phyloP scores from a whole-genome alignment of 2,329 filamentous ascomycete species.

The Calonectria pseudoturangicola region DNA sequence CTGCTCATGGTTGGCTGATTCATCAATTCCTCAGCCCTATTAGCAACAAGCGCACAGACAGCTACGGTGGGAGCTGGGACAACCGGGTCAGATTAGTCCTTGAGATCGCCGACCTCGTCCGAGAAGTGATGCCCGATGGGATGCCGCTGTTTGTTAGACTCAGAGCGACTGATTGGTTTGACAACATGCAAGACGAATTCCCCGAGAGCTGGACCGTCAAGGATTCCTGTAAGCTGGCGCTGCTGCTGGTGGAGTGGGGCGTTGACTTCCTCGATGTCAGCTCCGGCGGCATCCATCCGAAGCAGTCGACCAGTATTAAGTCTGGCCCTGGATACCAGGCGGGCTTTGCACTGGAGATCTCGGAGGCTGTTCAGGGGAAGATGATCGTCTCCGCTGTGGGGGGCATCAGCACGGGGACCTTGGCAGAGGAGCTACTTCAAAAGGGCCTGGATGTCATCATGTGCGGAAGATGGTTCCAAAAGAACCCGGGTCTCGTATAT shows the following conservation, averaged over 20 bases:
- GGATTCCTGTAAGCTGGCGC: constrained; percentile 26
- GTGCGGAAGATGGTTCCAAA: constrained; percentile 70
- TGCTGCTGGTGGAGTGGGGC: constrained; percentile 65
- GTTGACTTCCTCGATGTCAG: constrained; percentile 83
- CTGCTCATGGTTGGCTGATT: constrained; percentile 87
- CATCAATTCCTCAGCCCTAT: constrained; percentile 81
- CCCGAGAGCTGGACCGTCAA: constrained; percentile 31
- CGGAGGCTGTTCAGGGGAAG: constrained; percentile 63
- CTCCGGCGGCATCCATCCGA: constrained; percentile 77
- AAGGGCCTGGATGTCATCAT: constrained; percentile 66
- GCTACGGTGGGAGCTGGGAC: constrained; percentile 81
- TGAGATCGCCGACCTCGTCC: constrained; percentile 79
- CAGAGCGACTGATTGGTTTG: constrained; percentile 80
- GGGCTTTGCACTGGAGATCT: constrained; percentile 76
- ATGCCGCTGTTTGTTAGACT: constrained; percentile 85
- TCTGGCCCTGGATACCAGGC: constrained; percentile 78
- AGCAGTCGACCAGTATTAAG: constrained; percentile 62
- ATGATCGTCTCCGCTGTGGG: constrained; percentile 69
- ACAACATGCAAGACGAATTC: constrained; percentile 28
- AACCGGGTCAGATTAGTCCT: constrained; percentile 81
- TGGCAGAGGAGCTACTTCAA: constrained; percentile 66
- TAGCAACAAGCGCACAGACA: constrained; percentile 79
- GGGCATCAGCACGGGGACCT: constrained; percentile 53
- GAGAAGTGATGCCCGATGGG: constrained; percentile 76
- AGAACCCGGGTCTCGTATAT: constrained; percentile 71